These are phyloP conservation scores for Adansonia madagascariensis DNA, from an alignment of 441 rosid species.

Conservation along the genomic window DNA sequence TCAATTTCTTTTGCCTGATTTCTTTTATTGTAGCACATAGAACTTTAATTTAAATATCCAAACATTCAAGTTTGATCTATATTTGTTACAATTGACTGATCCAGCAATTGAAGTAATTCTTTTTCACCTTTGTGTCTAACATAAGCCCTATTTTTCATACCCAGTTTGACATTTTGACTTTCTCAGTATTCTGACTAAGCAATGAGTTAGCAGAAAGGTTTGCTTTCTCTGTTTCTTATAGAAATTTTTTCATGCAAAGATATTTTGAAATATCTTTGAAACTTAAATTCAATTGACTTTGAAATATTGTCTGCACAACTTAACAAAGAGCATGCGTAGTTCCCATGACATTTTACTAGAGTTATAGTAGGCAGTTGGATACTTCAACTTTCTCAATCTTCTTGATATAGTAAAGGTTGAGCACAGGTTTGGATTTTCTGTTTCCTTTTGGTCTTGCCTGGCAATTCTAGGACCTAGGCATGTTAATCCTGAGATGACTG, in stretches of 20 bases:
- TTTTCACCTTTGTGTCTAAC: background rate
- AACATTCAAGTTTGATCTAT: constrained; percentile 3
- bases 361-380: background rate
- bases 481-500: background rate
- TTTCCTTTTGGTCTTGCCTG: background rate
- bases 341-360: background rate
- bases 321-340: background rate
- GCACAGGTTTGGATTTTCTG: background rate
- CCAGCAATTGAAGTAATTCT: background rate
- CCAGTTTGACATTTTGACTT: background rate
- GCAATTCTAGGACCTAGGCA: background rate
- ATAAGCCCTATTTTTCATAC: background rate
- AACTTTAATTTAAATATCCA: background rate
- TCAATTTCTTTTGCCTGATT: background rate
- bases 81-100: background rate
- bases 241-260: background rate
- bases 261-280: background rate
- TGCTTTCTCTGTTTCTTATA: background rate
- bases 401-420: background rate
- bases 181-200: background rate
- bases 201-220: background rate
- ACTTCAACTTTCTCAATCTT: background rate
- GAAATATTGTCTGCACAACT: background rate
- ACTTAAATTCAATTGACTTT: background rate
- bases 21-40: background rate